Conservation (phyloP, 257 asterid genomes). For the Verbascum thapsus region DNA sequence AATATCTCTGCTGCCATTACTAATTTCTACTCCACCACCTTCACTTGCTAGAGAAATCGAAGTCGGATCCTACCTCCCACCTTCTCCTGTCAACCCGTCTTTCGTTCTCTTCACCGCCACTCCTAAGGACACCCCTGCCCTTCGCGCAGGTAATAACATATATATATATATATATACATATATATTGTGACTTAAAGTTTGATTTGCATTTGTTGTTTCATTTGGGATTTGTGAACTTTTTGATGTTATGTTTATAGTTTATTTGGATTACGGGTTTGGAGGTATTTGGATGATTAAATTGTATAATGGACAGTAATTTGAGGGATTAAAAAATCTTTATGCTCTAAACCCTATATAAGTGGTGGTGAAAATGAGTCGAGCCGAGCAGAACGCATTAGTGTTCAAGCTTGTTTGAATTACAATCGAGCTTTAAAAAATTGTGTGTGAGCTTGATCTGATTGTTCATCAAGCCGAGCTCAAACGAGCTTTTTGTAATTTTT, state of each 20-base stretch:
- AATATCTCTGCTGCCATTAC: conserved; percentile 49
- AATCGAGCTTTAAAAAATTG: too few species aligned
- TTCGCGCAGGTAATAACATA: conserved; percentile 83
- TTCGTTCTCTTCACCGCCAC: conserved; percentile 89
- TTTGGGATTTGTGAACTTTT: conserved; percentile 4
- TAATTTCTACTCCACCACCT: conserved; percentile 44
- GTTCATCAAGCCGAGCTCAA: too few species aligned
- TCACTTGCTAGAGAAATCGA: conserved; percentile 75
- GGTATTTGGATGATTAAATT: neutral
- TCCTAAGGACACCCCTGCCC: conserved; percentile 91
- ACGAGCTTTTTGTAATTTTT: too few species aligned
- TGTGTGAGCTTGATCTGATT: too few species aligned
- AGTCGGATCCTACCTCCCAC: conserved; percentile 84
- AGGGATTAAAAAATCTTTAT: neutral
- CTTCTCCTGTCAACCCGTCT: conserved; percentile 67
- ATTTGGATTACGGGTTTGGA: neutral
- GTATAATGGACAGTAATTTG: conserved; percentile 4
- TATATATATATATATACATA: neutral
- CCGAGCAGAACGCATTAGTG: too few species aligned
- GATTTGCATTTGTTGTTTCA: conserved; percentile 16
- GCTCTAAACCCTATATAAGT: too few species aligned
- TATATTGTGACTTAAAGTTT: neutral
- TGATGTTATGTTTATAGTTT: neutral
- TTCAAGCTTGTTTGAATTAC: too few species aligned
- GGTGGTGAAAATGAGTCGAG: too few species aligned